Conservation (phyloP, 2,329 filamentous ascomycete genomes). For the Monilinia aucupariae region DNA sequence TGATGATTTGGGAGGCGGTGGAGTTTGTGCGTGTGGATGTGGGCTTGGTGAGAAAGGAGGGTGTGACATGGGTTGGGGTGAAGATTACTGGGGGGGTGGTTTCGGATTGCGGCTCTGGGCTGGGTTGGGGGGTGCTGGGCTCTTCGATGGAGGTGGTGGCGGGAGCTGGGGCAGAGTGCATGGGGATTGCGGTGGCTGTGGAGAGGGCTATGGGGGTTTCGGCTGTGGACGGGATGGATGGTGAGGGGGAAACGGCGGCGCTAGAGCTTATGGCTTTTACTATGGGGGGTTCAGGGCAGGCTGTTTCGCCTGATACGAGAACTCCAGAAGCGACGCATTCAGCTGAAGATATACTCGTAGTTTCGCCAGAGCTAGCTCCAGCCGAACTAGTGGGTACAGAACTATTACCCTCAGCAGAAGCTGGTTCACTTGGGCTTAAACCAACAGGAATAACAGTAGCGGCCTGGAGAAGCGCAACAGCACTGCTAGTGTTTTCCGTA, state of each 20-base stretch:
- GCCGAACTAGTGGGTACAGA: not conserved
- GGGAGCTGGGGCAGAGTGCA: not conserved
- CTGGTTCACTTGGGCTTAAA: constrained; percentile 3
- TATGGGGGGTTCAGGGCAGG: not conserved
- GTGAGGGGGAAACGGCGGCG: not conserved
- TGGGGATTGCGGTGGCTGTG: not conserved
- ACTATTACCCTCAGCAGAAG: not conserved
- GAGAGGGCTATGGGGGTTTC: not conserved
- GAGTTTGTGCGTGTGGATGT: not conserved
- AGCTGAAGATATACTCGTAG: not conserved
- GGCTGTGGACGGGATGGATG: not conserved
- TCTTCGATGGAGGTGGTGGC: not conserved
- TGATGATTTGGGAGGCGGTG: not conserved
- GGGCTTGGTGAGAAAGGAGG: constrained; percentile 6
- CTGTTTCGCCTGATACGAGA: not conserved
- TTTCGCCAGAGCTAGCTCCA: constrained; percentile 1
- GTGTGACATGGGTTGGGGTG: not conserved
- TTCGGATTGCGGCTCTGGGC: not conserved
- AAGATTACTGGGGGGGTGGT: not conserved
- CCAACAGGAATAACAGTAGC: not conserved
- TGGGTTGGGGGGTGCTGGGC: not conserved
- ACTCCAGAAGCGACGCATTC: not conserved
- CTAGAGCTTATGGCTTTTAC: not conserved
- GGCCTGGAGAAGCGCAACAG: not conserved
- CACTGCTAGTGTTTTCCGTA: not conserved